Base-by-base conservation (phyloP, 192 early-diverging fungal species). In the Coemansia sp. region DNA sequence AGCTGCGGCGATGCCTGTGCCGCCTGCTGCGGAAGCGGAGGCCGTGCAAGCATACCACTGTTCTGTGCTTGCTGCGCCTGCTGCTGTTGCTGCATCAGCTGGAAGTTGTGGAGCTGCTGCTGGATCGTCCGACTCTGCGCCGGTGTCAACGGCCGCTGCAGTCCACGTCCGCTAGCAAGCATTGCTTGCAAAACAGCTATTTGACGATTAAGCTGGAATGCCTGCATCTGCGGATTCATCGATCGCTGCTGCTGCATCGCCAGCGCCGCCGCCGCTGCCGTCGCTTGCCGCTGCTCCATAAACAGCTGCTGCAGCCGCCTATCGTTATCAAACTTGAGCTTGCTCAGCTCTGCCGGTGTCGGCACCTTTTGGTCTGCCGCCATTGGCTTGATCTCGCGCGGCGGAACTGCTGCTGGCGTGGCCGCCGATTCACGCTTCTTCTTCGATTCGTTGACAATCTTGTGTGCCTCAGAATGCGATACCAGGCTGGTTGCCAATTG, bases 201-300 rank as follows among this genome's bases (percentile, higher is more conserved):
- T 35, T 79, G 76, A 31, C 74, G 56, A 27, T 45, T 60, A 0
- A 68, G 25, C 11, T 71, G 69, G 0, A 71, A 37, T 2, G 54
- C 56, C 53, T 71, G 74, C 8, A 77, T 3, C 21, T 69, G 74
- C 21, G 65, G 65, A 22, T 67, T 59, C 19, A 60, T 35, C 17
- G 57, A 31, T 8, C 64, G 57, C 54, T 73, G 70, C 47, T 78
- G 69, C 29, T 72, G 76, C 71, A 73, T 67, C 8, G 68, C 71
- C 16, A 80, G 57, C 14, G 77, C 72, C 6, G 72, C 62, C 0
- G 71, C 71, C 12, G 72, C 68, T 19, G 77, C 72, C 23, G 65
- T 68, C 3, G 72, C 72, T 55, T 80, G 77, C 25, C 77, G 64
- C 54, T 80, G 77, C 64, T 80, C 77, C 22, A 74, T 57, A 47